Evolutionary conservation across 176 grass and related monocot species (phyloP), one percentile per base, ranked within the genome.

Genomic region (Tillandsia leiboldiana): DNA sequence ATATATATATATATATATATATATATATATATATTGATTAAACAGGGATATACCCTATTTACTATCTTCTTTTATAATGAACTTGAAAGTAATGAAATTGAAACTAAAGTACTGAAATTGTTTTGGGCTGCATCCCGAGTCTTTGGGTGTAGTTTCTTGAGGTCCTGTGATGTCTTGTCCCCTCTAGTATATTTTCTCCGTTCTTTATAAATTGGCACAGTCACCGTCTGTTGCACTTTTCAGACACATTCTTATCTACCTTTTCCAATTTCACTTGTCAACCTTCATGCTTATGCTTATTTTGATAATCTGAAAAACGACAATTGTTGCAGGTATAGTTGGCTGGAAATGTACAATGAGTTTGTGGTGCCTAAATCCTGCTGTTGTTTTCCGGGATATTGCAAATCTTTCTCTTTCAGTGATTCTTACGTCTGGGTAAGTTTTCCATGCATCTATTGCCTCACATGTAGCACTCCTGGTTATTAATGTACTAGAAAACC

Each of bases 301-400:
- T 59, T 7, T 17, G 14, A 22, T 9, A 17, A 59, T 59, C 20
- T 59, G 54, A 59, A n/a, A 59, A 56, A 59, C 7, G 65, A 51
- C 10, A 28, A 15, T 23, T 72, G 73, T 72, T 84, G 63, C 70
- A 96, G 93, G 75, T 26, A 82, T 28, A 10, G 68, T 20, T 80
- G 63, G 80, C 66, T 76, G 78, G 51, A 91, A 80, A 75, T 81
- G 74, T 74, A 86, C 70, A 56, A 78, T 96, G 68, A 96, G 93
- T 77, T 87, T 96, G 51, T 96, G 93, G 93, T 96, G 93, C 72
- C 84, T 96, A 52, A 92, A 89, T 83, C 93, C 93, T 69, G 76
- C 86, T 78, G 77, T 96, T 78, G 86, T 92, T 68, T 96, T 96
- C 72, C 82, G 57, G 83, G 93, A 81, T 42, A 92, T 96, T 71